Percentiles rank a stretch among this genome's conserved stretches.
These are phyloP conservation scores for Arachis stenosperma DNA, from an alignment of 306 rosid genomes.

Conservation along the genomic window DNA sequence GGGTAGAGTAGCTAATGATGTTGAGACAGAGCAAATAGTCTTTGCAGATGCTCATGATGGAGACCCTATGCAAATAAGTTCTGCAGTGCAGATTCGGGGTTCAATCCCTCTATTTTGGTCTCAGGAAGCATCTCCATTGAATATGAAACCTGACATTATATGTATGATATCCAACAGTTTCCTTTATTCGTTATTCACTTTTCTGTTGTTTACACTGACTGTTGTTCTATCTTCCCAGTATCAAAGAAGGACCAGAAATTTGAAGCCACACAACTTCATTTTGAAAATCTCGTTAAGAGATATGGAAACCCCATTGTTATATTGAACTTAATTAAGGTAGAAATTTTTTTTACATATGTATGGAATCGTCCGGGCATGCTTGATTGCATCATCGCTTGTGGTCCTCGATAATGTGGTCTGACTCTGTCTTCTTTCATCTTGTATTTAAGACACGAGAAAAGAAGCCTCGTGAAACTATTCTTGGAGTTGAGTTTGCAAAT, in stretches of 20 bases:
- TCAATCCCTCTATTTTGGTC: constrained; percentile 99
- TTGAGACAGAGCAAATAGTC: constrained; percentile 95
- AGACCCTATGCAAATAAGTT: constrained; percentile 76
- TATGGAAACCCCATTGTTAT: constrained; percentile 93
- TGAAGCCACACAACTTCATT: constrained; percentile 91
- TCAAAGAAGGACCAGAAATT: constrained; percentile 67
- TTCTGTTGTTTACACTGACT: constrained; percentile 27
- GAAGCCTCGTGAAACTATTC: constrained; percentile 90
- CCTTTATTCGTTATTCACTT: constrained; percentile 15
- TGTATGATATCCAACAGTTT: constrained; percentile 52
- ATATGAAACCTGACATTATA: constrained; percentile 85
- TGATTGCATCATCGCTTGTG: background rate
- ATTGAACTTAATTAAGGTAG: constrained; percentile 93
- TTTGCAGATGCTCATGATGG: constrained; percentile 65
- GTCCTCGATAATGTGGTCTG: constrained; percentile 22
- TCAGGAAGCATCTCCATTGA: constrained; percentile 88
- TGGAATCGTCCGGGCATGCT: constrained; percentile 26
- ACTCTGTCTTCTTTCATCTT: constrained; percentile 24
- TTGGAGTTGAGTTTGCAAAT: constrained; percentile 78
- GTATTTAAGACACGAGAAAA: constrained; percentile 74
- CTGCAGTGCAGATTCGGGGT: constrained; percentile 90
- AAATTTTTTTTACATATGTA: constrained; percentile 21
- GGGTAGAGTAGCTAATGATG: constrained; percentile 98
- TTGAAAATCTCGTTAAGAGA: constrained; percentile 84
- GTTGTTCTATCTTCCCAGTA: constrained; percentile 54